These are phyloP conservation scores for Claviceps lovelessii DNA, from an alignment of 2,329 filamentous ascomycete genomes.

Conservation along the genomic window DNA sequence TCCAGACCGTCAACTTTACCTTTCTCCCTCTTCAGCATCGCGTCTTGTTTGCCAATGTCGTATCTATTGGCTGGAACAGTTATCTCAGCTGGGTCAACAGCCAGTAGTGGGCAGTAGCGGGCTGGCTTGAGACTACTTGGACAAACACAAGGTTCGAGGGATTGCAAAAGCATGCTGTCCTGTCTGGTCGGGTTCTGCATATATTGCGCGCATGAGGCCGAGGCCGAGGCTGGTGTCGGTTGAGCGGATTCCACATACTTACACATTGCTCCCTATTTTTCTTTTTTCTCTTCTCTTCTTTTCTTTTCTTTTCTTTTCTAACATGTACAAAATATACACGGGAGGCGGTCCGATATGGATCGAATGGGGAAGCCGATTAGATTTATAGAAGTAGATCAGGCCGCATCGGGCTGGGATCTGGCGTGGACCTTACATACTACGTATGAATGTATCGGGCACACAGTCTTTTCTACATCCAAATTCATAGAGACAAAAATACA, in stretches of 20 bases:
- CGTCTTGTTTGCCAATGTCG: slow-evolving; percentile 72
- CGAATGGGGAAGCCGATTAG: neutral
- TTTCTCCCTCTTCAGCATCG: slow-evolving; percentile 72
- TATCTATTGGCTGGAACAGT: slow-evolving; percentile 54
- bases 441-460: neutral
- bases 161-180: no score
- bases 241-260: neutral
- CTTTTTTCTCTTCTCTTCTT: no score
- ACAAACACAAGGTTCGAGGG: neutral
- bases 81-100: slow-evolving; percentile 50
- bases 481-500: neutral
- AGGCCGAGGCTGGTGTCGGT: neutral
- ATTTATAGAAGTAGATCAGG: neutral
- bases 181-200: no score
- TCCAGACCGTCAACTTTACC: slow-evolving; percentile 79
- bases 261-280: neutral
- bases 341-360: neutral
- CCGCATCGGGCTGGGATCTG: neutral
- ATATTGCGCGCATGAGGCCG: no score
- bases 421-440: neutral
- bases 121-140: no score
- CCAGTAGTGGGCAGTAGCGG: slow-evolving; percentile 12
- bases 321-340: neutral
- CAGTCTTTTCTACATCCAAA: neutral
- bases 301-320: no score